These are phyloP conservation scores for Geoglossum glabrum DNA, from an alignment of 495 filamentous ascomycete species.

Conservation along the genomic window DNA sequence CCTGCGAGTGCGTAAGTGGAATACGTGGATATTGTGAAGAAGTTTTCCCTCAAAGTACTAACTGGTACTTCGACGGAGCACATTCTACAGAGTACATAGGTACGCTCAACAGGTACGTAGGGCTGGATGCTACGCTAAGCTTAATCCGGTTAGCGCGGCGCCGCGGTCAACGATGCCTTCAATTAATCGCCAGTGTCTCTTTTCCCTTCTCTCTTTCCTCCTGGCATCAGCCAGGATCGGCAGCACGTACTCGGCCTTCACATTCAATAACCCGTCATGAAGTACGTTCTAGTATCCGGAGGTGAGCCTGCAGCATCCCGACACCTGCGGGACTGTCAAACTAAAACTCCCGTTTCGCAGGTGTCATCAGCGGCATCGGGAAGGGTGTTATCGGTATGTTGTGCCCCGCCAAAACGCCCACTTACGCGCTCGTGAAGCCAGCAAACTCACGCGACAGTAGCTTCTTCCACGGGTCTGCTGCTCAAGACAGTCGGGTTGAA, in stretches of 20 bases:
- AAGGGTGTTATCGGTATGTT: slow-evolving; percentile 60
- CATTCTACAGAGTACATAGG: no score
- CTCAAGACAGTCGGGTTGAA: slow-evolving; percentile 68
- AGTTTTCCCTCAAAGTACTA: no score
- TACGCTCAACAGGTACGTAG: no score
- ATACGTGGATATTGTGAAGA: no score
- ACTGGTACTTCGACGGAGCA: no score
- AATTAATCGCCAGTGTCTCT: neutral
- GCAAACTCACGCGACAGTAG: slow-evolving; percentile 15
- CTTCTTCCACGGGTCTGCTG: slow-evolving; percentile 52
- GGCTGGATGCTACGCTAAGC: slow-evolving; percentile 1
- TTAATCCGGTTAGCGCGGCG: neutral
- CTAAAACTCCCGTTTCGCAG: slow-evolving; percentile 17
- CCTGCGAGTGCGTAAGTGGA: neutral
- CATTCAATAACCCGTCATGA: slow-evolving; percentile 29
- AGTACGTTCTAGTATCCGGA: slow-evolving; percentile 70
- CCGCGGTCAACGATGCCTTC: neutral
- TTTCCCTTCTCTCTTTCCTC: slow-evolving; percentile 12
- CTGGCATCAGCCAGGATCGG: slow-evolving; percentile 11
- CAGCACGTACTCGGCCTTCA: slow-evolving; percentile 2
- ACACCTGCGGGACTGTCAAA: neutral
- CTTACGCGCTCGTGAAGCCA: slow-evolving; percentile 7
- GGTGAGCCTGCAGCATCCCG: slow-evolving; percentile 24
- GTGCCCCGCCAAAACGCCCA: slow-evolving; percentile 10
- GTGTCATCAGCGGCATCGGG: slow-evolving; percentile 64